Evolutionary conservation across 768 basidiomycete genomes (phyloP), one percentile per base, ranked within the genome.

Genomic region (Mycena capillaripes): DNA sequence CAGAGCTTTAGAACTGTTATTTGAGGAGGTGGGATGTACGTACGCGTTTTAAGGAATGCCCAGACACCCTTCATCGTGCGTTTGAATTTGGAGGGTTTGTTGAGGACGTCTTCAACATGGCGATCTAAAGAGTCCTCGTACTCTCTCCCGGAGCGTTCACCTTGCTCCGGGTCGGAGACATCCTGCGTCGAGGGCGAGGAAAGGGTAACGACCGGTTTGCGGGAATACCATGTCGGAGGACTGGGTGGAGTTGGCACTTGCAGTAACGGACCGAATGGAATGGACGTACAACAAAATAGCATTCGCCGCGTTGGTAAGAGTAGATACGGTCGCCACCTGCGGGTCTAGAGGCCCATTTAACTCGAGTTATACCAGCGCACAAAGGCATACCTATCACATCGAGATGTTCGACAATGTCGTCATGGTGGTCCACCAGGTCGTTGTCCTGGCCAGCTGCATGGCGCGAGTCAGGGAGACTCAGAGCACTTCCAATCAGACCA

Each of bases 31-130:
- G 34, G n/a, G 55, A 46, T 57, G 9, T 16, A 85, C 90, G 72
- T 82, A 92, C 92, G 95, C 64, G 95, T 97, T 82, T 93, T 95
- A 69, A 96, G 80, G 78, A 95, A 97, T 2, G 92, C 87, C 93
- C 95, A 94, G 4, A 96, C 83, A 4, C 95, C 95, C 75, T 86
- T 85, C 76, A 93, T 79, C 0, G 88, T 90, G 21, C 92, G 87
- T 66, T 88, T 86, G 65, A 88, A 81, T 75, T 87, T 89, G 19
- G 90, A 89, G 19, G 89, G 88, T 67, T 90, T 88, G 21, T 84
- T 85, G 7, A 97, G 85, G 2, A 95, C 89, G 74, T 95, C 91
- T 63, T 93, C 90, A 36, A 97, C 93, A 83, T 96, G 95, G 32
- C 87, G 86, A 81, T 96, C 95, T 10, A 96, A 83, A 25, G 82